Evolutionary conservation across 371 early-diverging fungal genomes (phyloP).

Genomic region (Rhizopus microsporus): DNA sequence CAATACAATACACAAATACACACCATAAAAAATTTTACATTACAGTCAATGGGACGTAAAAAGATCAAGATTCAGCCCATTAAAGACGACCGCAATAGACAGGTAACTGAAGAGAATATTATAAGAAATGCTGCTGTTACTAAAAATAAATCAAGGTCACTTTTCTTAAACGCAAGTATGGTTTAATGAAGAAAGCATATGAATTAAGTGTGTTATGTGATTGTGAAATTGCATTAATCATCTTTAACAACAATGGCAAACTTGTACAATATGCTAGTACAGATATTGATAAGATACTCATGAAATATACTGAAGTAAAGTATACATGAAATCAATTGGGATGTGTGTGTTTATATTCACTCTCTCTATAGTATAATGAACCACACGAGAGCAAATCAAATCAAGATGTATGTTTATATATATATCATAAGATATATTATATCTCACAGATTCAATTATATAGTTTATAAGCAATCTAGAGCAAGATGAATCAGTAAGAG

Average conservation of each 20-base stretch:
- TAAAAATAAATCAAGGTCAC: constrained; percentile 12
- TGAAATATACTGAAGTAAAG: constrained; percentile 88
- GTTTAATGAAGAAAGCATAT: constrained; percentile 99
- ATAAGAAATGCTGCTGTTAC: neutral
- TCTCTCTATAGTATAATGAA: constrained; percentile 38
- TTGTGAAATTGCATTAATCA: constrained; percentile 94
- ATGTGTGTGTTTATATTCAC: neutral
- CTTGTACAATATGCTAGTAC: constrained; percentile 90
- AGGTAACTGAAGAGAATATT: constrained; percentile 51
- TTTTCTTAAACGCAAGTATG: constrained; percentile 42
- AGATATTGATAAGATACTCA: constrained; percentile 90
- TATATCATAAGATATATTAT: neutral
- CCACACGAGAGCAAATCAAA: constrained; percentile 53
- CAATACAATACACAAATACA: neutral
- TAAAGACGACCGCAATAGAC: constrained; percentile 90
- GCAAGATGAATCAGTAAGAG: constrained; percentile 26
- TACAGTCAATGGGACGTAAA: constrained; percentile 84
- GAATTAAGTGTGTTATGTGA: constrained; percentile 97
- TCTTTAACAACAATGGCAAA: constrained; percentile 91
- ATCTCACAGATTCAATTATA: neutral
- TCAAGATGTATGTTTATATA: constrained; percentile 31
- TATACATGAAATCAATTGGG: neutral
- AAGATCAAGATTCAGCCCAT: constrained; percentile 97
- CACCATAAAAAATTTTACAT: constrained; percentile 2
- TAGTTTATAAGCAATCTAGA: constrained; percentile 22